phyloP scores from a whole-genome alignment of 2,329 filamentous ascomycete genomes.

The Pseudocercospora pini-densiflorae region DNA sequence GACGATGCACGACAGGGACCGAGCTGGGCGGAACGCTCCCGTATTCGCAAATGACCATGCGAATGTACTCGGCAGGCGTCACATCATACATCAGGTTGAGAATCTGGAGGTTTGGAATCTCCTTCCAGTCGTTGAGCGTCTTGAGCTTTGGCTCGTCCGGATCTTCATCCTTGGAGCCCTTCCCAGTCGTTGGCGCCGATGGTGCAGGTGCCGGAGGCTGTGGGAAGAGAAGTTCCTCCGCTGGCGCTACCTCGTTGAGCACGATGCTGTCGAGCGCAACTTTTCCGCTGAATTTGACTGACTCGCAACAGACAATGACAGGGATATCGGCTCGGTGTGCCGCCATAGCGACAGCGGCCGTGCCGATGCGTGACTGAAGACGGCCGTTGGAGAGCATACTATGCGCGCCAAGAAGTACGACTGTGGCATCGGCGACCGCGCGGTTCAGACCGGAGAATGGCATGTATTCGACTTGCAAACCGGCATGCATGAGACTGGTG shows the following conservation, averaged over 20 bases:
- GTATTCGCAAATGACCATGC: constrained; percentile 88
- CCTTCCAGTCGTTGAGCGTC: constrained; percentile 58
- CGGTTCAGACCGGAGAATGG: constrained; percentile 78
- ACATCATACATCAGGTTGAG: constrained; percentile 88
- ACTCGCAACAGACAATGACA: constrained; percentile 90
- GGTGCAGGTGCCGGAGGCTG: neutral
- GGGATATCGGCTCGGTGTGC: constrained; percentile 76
- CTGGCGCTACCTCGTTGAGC: constrained; percentile 85
- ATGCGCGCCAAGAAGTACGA: constrained; percentile 84
- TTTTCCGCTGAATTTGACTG: constrained; percentile 90
- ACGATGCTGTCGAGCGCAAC: constrained; percentile 92
- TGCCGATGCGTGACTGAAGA: constrained; percentile 85
- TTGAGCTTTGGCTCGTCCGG: constrained; percentile 32
- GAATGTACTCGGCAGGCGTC: constrained; percentile 83
- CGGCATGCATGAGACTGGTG: constrained; percentile 68
- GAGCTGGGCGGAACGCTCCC: constrained; percentile 85
- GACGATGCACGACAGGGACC: constrained; percentile 73
- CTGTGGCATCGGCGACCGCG: constrained; percentile 71
- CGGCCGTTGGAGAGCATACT: constrained; percentile 95
- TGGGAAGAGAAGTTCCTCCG: constrained; percentile 63
- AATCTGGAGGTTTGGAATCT: constrained; percentile 64
- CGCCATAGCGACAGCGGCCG: constrained; percentile 82
- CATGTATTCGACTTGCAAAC: constrained; percentile 79
- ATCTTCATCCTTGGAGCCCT: constrained; percentile 35
- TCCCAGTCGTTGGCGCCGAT: neutral